phyloP scores from a whole-genome alignment of 805 yeast species.

The Sugiyamaella smithiae region DNA sequence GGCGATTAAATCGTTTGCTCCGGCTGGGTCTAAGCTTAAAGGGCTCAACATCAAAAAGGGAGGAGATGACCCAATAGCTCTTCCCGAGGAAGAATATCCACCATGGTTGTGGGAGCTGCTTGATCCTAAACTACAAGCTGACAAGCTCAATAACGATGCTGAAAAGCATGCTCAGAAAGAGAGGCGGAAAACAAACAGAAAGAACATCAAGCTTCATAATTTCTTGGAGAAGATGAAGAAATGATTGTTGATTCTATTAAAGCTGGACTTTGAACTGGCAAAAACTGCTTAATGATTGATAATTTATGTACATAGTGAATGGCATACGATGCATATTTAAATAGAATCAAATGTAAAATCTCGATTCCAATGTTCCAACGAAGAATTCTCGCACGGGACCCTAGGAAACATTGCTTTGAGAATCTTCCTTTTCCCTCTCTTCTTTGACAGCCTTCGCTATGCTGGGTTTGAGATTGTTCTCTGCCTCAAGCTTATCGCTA shows the following conservation, averaged over 20 bases:
- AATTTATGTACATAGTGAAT: slow-evolving; percentile 1
- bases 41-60: slow-evolving; percentile 71
- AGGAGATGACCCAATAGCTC: slow-evolving; percentile 86
- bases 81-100: slow-evolving; percentile 87
- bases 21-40: slow-evolving; percentile 55
- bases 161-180: slow-evolving; percentile 66
- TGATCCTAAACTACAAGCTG: slow-evolving; percentile 61
- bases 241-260: slow-evolving; percentile 4
- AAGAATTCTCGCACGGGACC: too few species aligned
- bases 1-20: slow-evolving; percentile 29
- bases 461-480: slow-evolving; percentile 2
- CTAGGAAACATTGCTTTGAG: not conserved
- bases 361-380: too few species aligned
- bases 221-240: slow-evolving; percentile 59
- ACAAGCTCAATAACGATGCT: slow-evolving; percentile 55
- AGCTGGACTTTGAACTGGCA: not conserved
- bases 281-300: not conserved
- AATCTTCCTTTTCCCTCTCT: slow-evolving; percentile 1
- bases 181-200: slow-evolving; percentile 65
- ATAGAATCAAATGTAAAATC: too few species aligned
- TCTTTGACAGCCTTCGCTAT: slow-evolving; percentile 1
- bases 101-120: slow-evolving; percentile 90
- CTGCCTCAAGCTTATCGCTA: slow-evolving; percentile 4
- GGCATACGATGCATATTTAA: too few species aligned
- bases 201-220: slow-evolving; percentile 71